Evolutionary conservation across 2,329 filamentous ascomycete species (phyloP), one percentile per base, ranked within the genome.

Genomic region (Penicillium sp.): DNA sequence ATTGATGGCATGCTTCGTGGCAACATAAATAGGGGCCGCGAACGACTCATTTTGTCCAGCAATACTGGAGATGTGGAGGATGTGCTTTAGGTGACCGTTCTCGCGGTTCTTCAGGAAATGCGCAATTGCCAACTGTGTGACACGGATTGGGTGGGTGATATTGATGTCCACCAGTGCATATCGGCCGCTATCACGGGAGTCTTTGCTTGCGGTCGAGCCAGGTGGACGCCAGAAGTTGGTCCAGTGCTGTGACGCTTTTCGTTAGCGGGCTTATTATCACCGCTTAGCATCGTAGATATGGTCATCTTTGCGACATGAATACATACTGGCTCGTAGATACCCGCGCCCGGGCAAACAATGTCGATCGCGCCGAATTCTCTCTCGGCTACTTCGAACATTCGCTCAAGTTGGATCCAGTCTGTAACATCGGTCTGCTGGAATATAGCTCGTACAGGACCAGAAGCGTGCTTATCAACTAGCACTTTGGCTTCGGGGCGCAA

Each of bases 191-290:
- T 68, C 56, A 0, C 62, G 67, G 8, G 70, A 60, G 59, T 82
- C 79, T 41, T 66, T 69, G 29, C 79, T 81, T 25, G 69, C 66
- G 0, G 69, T 55, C 4, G 71, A 68, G 9, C 77, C 76, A 1
- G 79, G 79, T 5, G 79, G 77, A 37, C 73, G 66, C 79, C 79
- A 82, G 68, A 82, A 82, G 56, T 77, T 79, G 26, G 73, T 78
- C 69, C 73, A 81, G 43, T 73, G 68, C 74, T 81, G 49, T 37
- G 15, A 9, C 11, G 37, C 26, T 20, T 9, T 15, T 52, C 20
- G 45, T 59, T 23, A 56, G 35, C n/a, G 22, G 27, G n/a, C 12
- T 50, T 12, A 4, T 18, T 6, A 27, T 40, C 6, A 22, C 18
- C 6, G 9, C 6, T 22, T 11, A 26, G 14, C 11, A 9, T 44